Conservation (phyloP, 2,329 filamentous ascomycete genomes). For the Capronia epimyces region DNA sequence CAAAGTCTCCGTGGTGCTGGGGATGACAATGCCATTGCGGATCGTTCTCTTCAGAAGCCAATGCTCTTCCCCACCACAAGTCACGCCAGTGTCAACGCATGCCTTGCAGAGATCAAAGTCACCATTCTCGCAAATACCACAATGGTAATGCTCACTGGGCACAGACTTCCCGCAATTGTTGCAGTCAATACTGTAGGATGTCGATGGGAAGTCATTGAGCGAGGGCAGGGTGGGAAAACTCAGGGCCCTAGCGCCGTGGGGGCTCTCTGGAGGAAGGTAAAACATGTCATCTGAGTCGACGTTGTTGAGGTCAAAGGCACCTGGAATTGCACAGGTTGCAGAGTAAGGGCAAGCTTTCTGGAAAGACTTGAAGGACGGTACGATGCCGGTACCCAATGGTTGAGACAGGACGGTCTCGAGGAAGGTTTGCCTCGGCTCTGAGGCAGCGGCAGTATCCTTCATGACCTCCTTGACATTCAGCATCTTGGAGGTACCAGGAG, state of each 20-base stretch:
- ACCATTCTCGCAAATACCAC: constrained; percentile 83
- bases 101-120: constrained; percentile 87
- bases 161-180: constrained; percentile 80
- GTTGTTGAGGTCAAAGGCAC: constrained; percentile 18
- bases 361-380: constrained; percentile 18
- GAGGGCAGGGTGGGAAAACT: constrained; percentile 34
- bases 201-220: constrained; percentile 34
- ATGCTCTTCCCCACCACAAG: constrained; percentile 73
- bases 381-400: constrained; percentile 8
- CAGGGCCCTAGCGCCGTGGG: constrained; percentile 13
- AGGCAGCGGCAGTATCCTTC: constrained; percentile 13
- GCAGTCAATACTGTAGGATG: constrained; percentile 80
- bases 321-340: constrained; percentile 22
- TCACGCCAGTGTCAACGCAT: constrained; percentile 69
- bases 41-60: constrained; percentile 93
- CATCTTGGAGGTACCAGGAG: constrained; percentile 5
- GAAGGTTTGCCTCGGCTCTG: constrained; percentile 35
- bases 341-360: constrained; percentile 23
- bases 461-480: constrained; percentile 1
- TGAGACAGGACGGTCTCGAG: constrained; percentile 40
- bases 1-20: constrained; percentile 78
- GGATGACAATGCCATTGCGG: constrained; percentile 69
- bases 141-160: constrained; percentile 83
- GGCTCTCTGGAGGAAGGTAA: constrained; percentile 2
- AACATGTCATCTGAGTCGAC: constrained; percentile 7